Evolutionary conservation across 1,284 basidiomycete species (phyloP), one percentile per base, ranked within the genome.

Genomic region (Fistulinella cinereoalba): DNA sequence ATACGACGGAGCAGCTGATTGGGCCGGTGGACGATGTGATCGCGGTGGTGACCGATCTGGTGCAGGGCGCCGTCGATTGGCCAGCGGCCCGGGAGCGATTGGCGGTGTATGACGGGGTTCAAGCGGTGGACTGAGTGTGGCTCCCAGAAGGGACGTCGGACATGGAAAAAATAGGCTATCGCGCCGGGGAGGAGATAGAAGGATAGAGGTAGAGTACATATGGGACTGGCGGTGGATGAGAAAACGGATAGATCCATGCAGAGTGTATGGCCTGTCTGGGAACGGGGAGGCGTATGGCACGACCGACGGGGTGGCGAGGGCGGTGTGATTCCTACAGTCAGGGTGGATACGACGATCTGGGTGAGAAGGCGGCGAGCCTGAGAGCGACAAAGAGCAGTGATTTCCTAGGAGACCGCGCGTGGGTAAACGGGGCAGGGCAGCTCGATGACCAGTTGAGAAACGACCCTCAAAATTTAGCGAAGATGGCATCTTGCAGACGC

Each of bases 1-100:
- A 98, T 70, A 93, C 94, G 41, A 98, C 90, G 42, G 79, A 85
- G 42, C 96, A 99, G 70, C 76, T 92, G 47, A 97, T 98, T 62
- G 95, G 94, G n/a, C 64, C 78, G 44, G 85, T 97, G 56, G 95
- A 98, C 70, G 83, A 93, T 44, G 96, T 98, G 46, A 85, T 97
- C 58, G 73, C 73, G 41, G 82, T 88, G 42, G 85, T 97, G 53
- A 80, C 77, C 41, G 84, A 86, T 36, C 78, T 95, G 44, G 85
- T 89, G 27, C 72, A 84, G 56, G 90, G 88, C 36, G 75, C 66
- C 15, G 74, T 90, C 46, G 77, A 82, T 54, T 98, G 95, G 95
- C 64, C 75, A 15, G 83, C 82, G 54, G 96, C 93, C 4, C 85
- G 82, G 65, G 64, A 73, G 57, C 73, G 79, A 46, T 71, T 98